phyloP scores from a whole-genome alignment of 176 grass and related monocot genomes.

The Oryza officinalis region DNA sequence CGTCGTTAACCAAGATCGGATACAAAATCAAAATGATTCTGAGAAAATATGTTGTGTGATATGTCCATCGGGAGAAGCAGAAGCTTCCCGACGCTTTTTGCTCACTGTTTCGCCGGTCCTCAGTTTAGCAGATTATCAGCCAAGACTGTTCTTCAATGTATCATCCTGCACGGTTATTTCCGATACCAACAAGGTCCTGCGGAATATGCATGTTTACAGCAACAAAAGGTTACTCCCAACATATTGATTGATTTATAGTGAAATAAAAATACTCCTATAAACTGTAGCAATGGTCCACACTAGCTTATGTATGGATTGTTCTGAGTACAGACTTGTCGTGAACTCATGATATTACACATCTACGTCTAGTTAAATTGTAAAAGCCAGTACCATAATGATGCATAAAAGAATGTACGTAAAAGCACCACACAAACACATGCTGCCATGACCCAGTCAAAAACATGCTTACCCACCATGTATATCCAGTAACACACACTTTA shows the following conservation, averaged over 20 bases:
- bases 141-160: neutral
- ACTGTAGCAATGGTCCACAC: no score
- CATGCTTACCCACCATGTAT: neutral
- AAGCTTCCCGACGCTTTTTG: neutral
- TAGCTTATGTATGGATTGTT: neutral
- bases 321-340: neutral
- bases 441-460: neutral
- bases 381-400: neutral
- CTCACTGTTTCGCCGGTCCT: constrained; percentile 10
- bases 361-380: no score
- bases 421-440: neutral
- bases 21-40: no score
- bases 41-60: no score
- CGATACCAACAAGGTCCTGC: constrained; percentile 90
- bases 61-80: no score
- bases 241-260: neutral
- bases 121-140: constrained; percentile 13
- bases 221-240: neutral
- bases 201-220: neutral
- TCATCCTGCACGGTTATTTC: constrained; percentile 54
- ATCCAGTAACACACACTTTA: neutral
- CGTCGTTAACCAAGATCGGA: no score
- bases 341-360: neutral
- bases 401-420: neutral
- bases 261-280: constrained; percentile 24